Conservation (phyloP, 2,329 filamentous ascomycete genomes). For the Botryotinia calthae region DNA sequence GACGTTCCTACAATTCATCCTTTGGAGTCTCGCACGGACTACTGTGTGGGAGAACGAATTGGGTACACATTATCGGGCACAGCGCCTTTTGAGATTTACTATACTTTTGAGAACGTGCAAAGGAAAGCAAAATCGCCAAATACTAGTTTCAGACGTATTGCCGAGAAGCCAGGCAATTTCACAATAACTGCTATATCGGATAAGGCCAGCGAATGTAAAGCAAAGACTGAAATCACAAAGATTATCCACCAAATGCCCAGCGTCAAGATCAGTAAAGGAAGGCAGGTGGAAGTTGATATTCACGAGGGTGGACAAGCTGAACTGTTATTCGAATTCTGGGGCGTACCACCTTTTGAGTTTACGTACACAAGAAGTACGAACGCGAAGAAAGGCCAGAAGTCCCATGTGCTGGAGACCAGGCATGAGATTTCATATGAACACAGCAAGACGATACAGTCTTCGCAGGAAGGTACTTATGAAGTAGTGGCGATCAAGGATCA, state of each 20-base stretch:
- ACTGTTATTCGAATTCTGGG: conserved; percentile 92
- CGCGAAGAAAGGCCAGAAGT: conserved; percentile 70
- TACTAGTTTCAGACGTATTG: conserved; percentile 88
- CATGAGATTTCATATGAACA: conserved; percentile 83
- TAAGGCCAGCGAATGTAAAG: conserved; percentile 82
- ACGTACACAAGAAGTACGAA: conserved; percentile 93
- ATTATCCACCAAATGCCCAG: conserved; percentile 88
- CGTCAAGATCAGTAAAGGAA: conserved; percentile 84
- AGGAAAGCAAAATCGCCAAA: conserved; percentile 76
- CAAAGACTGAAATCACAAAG: conserved; percentile 74
- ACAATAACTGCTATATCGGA: conserved; percentile 84
- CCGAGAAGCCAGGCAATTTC: conserved; percentile 86
- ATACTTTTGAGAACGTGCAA: conserved; percentile 76
- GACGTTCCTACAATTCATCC: conserved; percentile 90
- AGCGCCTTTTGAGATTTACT: conserved; percentile 88
- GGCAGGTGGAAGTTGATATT: conserved; percentile 80
- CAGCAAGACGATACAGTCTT: conserved; percentile 77
- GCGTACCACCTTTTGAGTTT: conserved; percentile 94
- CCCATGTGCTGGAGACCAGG: conserved; percentile 81
- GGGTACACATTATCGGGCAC: conserved; percentile 88
- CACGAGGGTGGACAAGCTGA: conserved; percentile 95
- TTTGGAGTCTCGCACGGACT: conserved; percentile 79
- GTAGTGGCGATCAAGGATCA: conserved; percentile 94
- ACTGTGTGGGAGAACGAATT: conserved; percentile 93
- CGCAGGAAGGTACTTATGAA: conserved; percentile 95